These are phyloP conservation scores for Gomphus bonarii DNA, from an alignment of 1,284 basidiomycete genomes.

Conservation along the genomic window DNA sequence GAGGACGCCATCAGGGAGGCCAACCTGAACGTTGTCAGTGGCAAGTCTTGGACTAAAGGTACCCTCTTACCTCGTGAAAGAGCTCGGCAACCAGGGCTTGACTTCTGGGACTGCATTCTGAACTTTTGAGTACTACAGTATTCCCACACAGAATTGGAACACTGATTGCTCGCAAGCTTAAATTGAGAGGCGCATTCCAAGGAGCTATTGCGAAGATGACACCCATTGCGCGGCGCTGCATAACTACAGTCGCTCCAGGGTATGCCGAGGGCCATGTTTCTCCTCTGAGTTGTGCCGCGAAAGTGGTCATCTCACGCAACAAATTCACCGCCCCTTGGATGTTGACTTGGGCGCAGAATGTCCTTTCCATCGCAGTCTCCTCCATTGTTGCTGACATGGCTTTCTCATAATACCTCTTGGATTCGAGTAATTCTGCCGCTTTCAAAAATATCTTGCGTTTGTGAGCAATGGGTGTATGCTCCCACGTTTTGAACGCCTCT, in stretches of 20 bases:
- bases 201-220: slow-evolving; percentile 22
- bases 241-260: slow-evolving; percentile 22
- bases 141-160: slow-evolving; percentile 53
- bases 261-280: slow-evolving; percentile 20
- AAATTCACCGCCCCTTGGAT: slow-evolving; percentile 19
- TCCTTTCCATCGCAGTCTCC: too few species aligned
- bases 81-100: slow-evolving; percentile 40
- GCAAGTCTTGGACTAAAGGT: neutral
- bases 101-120: slow-evolving; percentile 42
- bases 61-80: slow-evolving; percentile 29
- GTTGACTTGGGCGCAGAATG: slow-evolving; percentile 23
- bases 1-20: slow-evolving; percentile 49
- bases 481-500: slow-evolving; percentile 40
- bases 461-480: slow-evolving; percentile 25
- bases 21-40: slow-evolving; percentile 29
- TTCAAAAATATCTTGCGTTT: slow-evolving; percentile 35
- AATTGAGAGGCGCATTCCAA: slow-evolving; percentile 35
- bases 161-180: slow-evolving; percentile 38
- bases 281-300: slow-evolving; percentile 20
- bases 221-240: slow-evolving; percentile 22
- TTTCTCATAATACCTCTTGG: slow-evolving; percentile 30
- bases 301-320: slow-evolving; percentile 14
- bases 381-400: slow-evolving; percentile 20
- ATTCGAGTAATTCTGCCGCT: slow-evolving; percentile 32
- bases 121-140: slow-evolving; percentile 51